Conservation (phyloP, 495 filamentous ascomycete genomes). For the Gamarada debralockiae region DNA sequence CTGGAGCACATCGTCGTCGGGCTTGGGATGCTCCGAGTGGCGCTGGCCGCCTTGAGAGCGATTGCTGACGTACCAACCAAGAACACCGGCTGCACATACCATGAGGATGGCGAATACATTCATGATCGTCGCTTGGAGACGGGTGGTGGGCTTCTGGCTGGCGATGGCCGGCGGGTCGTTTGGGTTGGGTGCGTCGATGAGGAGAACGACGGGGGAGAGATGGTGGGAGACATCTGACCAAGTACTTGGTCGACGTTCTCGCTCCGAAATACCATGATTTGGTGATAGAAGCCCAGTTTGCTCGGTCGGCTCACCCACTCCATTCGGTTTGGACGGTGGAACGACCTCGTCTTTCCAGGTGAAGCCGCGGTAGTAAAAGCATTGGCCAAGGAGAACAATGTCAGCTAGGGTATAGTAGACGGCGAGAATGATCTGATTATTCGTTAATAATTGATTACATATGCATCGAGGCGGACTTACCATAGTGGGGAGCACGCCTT, state of each 20-base stretch:
- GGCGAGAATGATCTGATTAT: constrained; percentile 67
- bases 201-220: constrained; percentile 75
- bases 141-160: constrained; percentile 23
- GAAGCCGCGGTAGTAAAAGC: constrained; percentile 90
- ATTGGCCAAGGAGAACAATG: constrained; percentile 80
- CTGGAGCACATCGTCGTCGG: constrained; percentile 36
- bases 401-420: constrained; percentile 95
- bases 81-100: constrained; percentile 75
- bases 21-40: constrained; percentile 10
- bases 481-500: constrained; percentile 95
- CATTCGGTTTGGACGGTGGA: constrained; percentile 23
- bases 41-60: constrained; percentile 22
- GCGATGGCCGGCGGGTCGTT: constrained; percentile 3
- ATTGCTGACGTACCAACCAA: constrained; percentile 79
- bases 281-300: constrained; percentile 35
- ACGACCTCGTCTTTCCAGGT: constrained; percentile 56
- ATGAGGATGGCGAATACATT: constrained; percentile 69
- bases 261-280: background rate
- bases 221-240: constrained; percentile 51
- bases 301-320: constrained; percentile 33
- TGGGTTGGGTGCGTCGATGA: constrained; percentile 40
- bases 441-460: background rate
- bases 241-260: constrained; percentile 31
- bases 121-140: constrained; percentile 58
- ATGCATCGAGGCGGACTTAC: constrained; percentile 18